Conservation (phyloP, 2,329 filamentous ascomycete genomes). For the Aureobasidium sp. region DNA sequence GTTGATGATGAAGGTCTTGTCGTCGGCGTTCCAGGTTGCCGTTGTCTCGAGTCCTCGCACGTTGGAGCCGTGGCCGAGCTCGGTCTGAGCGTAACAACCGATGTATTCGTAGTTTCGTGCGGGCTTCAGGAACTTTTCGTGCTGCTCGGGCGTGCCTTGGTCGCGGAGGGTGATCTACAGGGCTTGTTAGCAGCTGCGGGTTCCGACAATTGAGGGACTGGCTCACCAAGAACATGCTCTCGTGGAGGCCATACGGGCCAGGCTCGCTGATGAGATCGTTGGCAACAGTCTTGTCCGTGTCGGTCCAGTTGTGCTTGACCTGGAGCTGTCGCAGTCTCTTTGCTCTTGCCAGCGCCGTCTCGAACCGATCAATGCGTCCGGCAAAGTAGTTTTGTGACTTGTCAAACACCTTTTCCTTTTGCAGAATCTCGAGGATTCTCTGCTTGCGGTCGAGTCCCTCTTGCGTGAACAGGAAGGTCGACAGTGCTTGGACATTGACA, state of each 20-base stretch:
- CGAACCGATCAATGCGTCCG: slow-evolving; percentile 61
- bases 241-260: slow-evolving; percentile 66
- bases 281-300: slow-evolving; percentile 57
- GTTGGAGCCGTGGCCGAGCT: slow-evolving; percentile 72
- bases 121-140: slow-evolving; percentile 62
- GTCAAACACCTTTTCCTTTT: slow-evolving; percentile 64
- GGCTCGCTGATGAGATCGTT: slow-evolving; percentile 66
- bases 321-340: slow-evolving; percentile 64
- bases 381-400: slow-evolving; percentile 72
- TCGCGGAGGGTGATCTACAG: slow-evolving; percentile 58
- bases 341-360: slow-evolving; percentile 60
- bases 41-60: slow-evolving; percentile 66
- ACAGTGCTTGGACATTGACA: slow-evolving; percentile 59
- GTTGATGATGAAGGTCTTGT: slow-evolving; percentile 69
- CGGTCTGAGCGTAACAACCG: slow-evolving; percentile 75
- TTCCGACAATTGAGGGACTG: neutral
- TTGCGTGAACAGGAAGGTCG: slow-evolving; percentile 62
- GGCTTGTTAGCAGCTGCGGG: neutral
- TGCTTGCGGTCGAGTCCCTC: slow-evolving; percentile 55
- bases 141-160: slow-evolving; percentile 66
- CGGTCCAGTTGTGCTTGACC: slow-evolving; percentile 59
- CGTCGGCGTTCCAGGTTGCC: slow-evolving; percentile 64
- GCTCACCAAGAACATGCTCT: slow-evolving; percentile 59
- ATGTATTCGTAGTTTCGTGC: slow-evolving; percentile 65
- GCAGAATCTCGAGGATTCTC: slow-evolving; percentile 56